Base-by-base conservation (phyloP, 2,329 filamentous ascomycete species). In the Trichocomaceae sp. region DNA sequence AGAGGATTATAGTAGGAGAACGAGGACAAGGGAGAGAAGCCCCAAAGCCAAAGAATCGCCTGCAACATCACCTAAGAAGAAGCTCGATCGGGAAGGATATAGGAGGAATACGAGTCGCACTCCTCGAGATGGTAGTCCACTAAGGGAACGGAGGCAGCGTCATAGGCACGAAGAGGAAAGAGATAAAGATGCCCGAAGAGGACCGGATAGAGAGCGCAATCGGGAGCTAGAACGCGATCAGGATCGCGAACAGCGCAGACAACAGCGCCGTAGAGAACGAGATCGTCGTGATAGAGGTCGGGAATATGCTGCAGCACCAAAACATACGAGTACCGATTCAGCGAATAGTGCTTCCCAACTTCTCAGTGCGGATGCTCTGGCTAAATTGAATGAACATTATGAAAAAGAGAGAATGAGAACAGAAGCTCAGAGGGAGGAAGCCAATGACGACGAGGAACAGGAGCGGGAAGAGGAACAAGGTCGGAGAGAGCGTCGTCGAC, bases 301-400 rank as follows among this genome's bases (percentile, higher is more conserved):
- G 9, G 59, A 64, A 49, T 56, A 45, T 41, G 58, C 57, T 33
- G 58, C 57, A 42, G 55, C 57, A 1, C 57, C 59, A 26, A 62
- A 58, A 46, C 59, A 62, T 71, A 69, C 65, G 62, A 66, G 72
- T 46, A 68, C 66, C 0, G 72, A 73, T 31, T 76, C 73, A 15
- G 68, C 72, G 5, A 73, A 70, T 58, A 75, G 72, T 58, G 67
- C 66, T 8, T 72, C 71, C 1, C 68, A 72, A 57, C 57, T 76
- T 13, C 63, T 83, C 64, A 69, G 75, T 71, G 57, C 66, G 2
- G 80, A 83, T 61, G 83, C 85, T 5, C 70, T 91, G 48, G 84
- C 84, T 12, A 82, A 83, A 63, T 70, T 91, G 47, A 80, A 89
- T 62, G 77, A 81, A 49, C 72, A 81, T 52, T 85, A 88, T 68